Base-by-base conservation (phyloP, 352 stramenopile species). In the Pythium coloratum region DNA sequence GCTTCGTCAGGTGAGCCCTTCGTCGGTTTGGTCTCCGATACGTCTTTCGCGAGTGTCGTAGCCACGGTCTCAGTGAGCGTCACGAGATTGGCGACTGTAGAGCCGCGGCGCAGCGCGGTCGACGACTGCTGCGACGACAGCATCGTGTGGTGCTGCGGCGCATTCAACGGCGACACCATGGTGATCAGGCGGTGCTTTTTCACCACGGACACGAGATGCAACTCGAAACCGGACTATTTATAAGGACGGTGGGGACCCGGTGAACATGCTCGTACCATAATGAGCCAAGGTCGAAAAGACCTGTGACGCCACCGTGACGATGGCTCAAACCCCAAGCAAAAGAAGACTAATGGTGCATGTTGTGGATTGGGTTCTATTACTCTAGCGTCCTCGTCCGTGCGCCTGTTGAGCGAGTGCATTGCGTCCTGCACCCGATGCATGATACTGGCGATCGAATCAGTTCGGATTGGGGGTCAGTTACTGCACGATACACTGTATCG, bases 391-490 rank as follows among this genome's bases (percentile, higher is more conserved):
- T 24, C 32, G n/a, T 30, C 6, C 6, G 46, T 32, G 8, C 16
- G 20, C 8, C 18, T 53, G 18, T 49, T n/a, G n/a, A 18, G n/a
- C 44, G 32, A 59, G 59, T 71, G 54, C 65, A 66, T 66, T 67
- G 59, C 57, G 38, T 24, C n/a, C 65, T 71, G 57, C 53, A 62
- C 50, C 61, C 33, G 4, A n/a, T 13, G 20, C 28, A 5, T 26
- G 12, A 30, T 62, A 16, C 36, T 30, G n/a, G 47, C 18, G 49
- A 38, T 20, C 14, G 10, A 16, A 7, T 55, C 14, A 12, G 38
- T n/a, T 20, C 30, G 3, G 10, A 28, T 63, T 8, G 12, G 24
- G 12, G 20, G 54, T 30, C 7, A 20, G 46, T 20, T 32, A 14
- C n/a, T 26, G 10, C n/a, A 32, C 46, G 18, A 26, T 26, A 26